Base-by-base conservation (phyloP, 2,329 filamentous ascomycete genomes). In the Didymella lethalis region DNA sequence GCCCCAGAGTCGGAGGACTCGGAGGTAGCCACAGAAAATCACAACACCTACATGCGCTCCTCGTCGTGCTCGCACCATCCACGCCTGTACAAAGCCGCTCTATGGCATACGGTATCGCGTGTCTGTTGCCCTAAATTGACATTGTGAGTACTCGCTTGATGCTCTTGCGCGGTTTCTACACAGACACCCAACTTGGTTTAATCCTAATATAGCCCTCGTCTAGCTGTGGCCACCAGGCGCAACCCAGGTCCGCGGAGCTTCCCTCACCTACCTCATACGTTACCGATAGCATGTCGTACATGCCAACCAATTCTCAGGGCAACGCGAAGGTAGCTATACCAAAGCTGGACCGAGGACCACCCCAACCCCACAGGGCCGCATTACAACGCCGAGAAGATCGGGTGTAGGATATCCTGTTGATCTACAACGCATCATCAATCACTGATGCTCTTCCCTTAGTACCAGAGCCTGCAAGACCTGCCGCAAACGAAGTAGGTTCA, bases 401-500 rank as follows among this genome's bases (percentile, higher is more conserved):
- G 47, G 62, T 66, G 67, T 70, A 50, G 32, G 61, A 62, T 18
- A 18, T 28, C 25, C 23, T 25, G 4, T 25, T 32, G 16, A 38
- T 38, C 23, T 29, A 11, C 12, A 25, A 38, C 7, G 8, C 7
- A 38, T 18, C 20, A 40, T 14, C 18, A 29, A 23, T 28, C 55
- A 40, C 63, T 60, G 38, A 49, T 11, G 12, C 32, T 20, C 11
- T 16, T 32, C 31, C 7, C 1, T 1, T 36, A 69, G 67, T 6
- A 59, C 59, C 14, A 63, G 68, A 55, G 68, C 68, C 32, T 71
- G 68, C 46, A 65, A 68, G 44, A 62, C 51, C 7, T 71, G 67
- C 46, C 67, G 68, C 25, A 68, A 51, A 38, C 64, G 68, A 55
- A 71, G 67, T 69, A 45, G 16, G 61, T 36, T n/a, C 16, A 20